Conservation (phyloP, 2,329 filamentous ascomycete species). For the Lasiodiplodia theobromae region DNA sequence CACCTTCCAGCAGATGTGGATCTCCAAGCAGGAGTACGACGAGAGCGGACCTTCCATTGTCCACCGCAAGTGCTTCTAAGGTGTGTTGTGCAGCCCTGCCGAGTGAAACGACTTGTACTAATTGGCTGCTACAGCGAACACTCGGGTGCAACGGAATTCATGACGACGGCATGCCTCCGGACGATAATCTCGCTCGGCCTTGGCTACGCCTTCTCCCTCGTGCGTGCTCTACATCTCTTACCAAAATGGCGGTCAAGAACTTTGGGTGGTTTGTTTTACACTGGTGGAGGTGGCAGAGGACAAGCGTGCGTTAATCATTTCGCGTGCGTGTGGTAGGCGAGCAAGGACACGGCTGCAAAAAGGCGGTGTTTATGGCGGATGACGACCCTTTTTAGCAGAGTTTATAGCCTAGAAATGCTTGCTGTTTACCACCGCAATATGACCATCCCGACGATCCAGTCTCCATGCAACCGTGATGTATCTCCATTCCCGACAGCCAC, state of each 20-base stretch:
- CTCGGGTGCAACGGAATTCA: slow-evolving; percentile 21
- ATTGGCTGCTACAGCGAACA: slow-evolving; percentile 37
- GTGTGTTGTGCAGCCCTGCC: slow-evolving; percentile 49
- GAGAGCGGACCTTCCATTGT: slow-evolving; percentile 99
- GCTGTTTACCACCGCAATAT: slow-evolving; percentile 28
- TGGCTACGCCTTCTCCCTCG: slow-evolving; percentile 27
- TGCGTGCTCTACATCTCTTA: slow-evolving; percentile 30
- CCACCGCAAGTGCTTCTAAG: slow-evolving; percentile 99
- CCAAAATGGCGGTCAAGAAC: slow-evolving; percentile 30
- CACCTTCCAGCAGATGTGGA: slow-evolving; percentile 99
- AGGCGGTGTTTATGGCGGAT: slow-evolving; percentile 26
- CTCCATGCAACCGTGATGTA: not conserved
- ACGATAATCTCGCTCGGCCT: slow-evolving; percentile 25
- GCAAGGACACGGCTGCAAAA: slow-evolving; percentile 26
- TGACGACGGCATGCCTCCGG: slow-evolving; percentile 27
- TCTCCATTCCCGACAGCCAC: not conserved
- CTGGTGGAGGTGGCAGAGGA: slow-evolving; percentile 25
- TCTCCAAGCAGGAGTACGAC: slow-evolving; percentile 99
- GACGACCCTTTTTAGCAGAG: slow-evolving; percentile 26
- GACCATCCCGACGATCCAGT: slow-evolving; percentile 9
- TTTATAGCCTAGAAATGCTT: slow-evolving; percentile 29
- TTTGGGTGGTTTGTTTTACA: slow-evolving; percentile 30
- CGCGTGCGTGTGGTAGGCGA: slow-evolving; percentile 26
- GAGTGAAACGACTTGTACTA: slow-evolving; percentile 20
- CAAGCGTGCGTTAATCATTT: slow-evolving; percentile 29